Percentiles rank a stretch among this genome's conserved stretches.
Evolutionary conservation across 441 rosid genomes (phyloP).

Genomic region (Euphorbia celastroides): DNA sequence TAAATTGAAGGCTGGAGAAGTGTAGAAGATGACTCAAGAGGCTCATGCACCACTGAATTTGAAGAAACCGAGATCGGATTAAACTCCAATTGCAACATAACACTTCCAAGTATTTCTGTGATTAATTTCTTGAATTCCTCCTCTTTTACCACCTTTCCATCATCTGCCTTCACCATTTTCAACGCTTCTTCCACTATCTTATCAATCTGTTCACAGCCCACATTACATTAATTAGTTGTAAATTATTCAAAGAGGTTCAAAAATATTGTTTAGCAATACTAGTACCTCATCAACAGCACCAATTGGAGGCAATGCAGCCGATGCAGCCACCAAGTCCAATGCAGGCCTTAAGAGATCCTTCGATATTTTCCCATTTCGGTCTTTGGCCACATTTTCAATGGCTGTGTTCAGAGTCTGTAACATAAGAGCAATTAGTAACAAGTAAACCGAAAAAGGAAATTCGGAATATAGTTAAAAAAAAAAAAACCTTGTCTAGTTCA

Average conservation of each 20-base stretch:
- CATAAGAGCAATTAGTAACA: background rate
- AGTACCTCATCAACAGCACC: slow-evolving; percentile 85
- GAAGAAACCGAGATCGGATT: slow-evolving; percentile 61
- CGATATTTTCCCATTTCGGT: slow-evolving; percentile 59
- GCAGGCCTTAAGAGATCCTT: slow-evolving; percentile 58
- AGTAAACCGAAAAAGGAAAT: background rate
- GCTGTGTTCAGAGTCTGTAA: slow-evolving; percentile 55
- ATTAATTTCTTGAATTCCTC: slow-evolving; percentile 78
- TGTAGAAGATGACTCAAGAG: slow-evolving; percentile 50
- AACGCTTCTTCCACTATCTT: slow-evolving; percentile 42
- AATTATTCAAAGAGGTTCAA: too few species aligned
- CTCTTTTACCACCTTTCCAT: slow-evolving; percentile 67
- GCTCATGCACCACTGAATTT: slow-evolving; percentile 92
- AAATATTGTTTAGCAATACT: too few species aligned
- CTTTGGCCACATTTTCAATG: slow-evolving; percentile 54
- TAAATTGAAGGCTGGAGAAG: slow-evolving; percentile 31
- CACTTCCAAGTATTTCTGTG: slow-evolving; percentile 65
- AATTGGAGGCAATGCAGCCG: slow-evolving; percentile 73
- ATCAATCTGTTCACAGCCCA: slow-evolving; percentile 90
- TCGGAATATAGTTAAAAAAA: too few species aligned
- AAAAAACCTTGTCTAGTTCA: slow-evolving; percentile 76
- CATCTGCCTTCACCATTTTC: slow-evolving; percentile 62
- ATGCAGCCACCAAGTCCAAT: slow-evolving; percentile 62
- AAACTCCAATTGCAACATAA: slow-evolving; percentile 83
- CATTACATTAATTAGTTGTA: too few species aligned